Conservation (phyloP, 2,329 filamentous ascomycete genomes). For the Biscogniauxia mediterranea region DNA sequence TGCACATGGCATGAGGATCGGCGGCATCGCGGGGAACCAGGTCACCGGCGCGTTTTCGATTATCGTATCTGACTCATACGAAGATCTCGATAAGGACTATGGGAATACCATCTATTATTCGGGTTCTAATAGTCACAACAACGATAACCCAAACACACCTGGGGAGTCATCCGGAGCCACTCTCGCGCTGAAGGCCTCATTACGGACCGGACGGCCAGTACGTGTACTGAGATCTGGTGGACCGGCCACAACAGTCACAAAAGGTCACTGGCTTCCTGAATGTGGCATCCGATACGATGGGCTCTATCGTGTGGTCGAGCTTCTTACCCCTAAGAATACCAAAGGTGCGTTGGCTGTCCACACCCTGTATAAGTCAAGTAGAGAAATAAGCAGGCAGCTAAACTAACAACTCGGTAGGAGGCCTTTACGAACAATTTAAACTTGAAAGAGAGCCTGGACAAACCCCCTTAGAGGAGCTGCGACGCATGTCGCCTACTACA, state of each 20-base stretch:
- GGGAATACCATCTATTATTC: slow-evolving; percentile 18
- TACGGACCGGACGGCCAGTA: slow-evolving; percentile 13
- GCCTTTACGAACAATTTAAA: slow-evolving; percentile 29
- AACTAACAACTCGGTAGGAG: slow-evolving; percentile 14
- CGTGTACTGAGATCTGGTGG: slow-evolving; percentile 30
- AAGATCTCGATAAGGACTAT: slow-evolving; percentile 16
- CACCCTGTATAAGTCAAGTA: not conserved
- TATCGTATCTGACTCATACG: slow-evolving; percentile 18
- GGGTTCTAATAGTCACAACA: slow-evolving; percentile 18
- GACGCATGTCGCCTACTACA: slow-evolving; percentile 17
- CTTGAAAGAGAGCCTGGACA: slow-evolving; percentile 21
- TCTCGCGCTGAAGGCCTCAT: slow-evolving; percentile 22
- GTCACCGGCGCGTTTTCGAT: slow-evolving; percentile 27
- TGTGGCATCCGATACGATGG: slow-evolving; percentile 31
- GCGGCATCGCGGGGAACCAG: slow-evolving; percentile 24
- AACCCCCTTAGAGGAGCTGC: slow-evolving; percentile 15
- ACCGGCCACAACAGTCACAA: not conserved
- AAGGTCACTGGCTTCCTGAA: slow-evolving; percentile 15
- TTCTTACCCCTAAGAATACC: slow-evolving; percentile 14
- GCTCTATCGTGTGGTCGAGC: slow-evolving; percentile 21
- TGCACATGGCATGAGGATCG: slow-evolving; percentile 25
- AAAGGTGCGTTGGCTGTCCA: too few relatives aligned
- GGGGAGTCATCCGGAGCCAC: slow-evolving; percentile 19
- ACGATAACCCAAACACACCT: slow-evolving; percentile 9
- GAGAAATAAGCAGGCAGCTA: too few relatives aligned